A percentile compares a stretch with the other conserved stretches of the same genome.
Evolutionary conservation across 768 basidiomycete genomes (phyloP).

Genomic region (Gloeostereum incarnatum): DNA sequence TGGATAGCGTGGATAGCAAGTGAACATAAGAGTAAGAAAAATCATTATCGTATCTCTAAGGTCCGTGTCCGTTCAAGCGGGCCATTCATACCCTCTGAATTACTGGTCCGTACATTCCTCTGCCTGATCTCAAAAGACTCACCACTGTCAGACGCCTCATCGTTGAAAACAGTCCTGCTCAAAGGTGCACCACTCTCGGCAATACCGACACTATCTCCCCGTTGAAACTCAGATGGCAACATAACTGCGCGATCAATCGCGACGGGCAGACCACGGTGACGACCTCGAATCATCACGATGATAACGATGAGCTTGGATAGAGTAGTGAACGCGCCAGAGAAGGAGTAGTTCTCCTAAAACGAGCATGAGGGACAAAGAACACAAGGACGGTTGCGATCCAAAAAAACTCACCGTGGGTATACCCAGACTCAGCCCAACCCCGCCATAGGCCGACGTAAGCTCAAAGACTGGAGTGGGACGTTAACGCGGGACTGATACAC

Average conservation of each 20-base stretch:
- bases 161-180: slow-evolving; percentile 4
- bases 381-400: too few relatives aligned
- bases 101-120: too few relatives aligned
- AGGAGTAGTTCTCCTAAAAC: slow-evolving; percentile 65
- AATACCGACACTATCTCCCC: too few relatives aligned
- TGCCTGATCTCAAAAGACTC: too few relatives aligned
- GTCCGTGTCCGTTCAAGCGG: too few relatives aligned
- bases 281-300: slow-evolving; percentile 88
- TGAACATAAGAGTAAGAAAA: too few relatives aligned
- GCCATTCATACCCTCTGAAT: too few relatives aligned
- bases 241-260: slow-evolving; percentile 86
- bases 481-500: not conserved
- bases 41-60: too few relatives aligned
- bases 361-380: slow-evolving; percentile 5
- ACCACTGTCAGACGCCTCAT: slow-evolving; percentile 3
- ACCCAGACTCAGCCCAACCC: slow-evolving; percentile 85
- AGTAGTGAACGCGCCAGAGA: slow-evolving; percentile 68
- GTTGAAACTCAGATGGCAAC: slow-evolving; percentile 57
- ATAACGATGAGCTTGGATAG: slow-evolving; percentile 85
- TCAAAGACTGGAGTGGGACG: slow-evolving; percentile 58
- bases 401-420: slow-evolving; percentile 56
- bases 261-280: slow-evolving; percentile 82
- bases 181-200: too few relatives aligned
- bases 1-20: too few relatives aligned
- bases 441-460: slow-evolving; percentile 80